These are phyloP conservation scores for Pythium folliculosum DNA, from an alignment of 352 stramenopile genomes.

Conservation along the genomic window DNA sequence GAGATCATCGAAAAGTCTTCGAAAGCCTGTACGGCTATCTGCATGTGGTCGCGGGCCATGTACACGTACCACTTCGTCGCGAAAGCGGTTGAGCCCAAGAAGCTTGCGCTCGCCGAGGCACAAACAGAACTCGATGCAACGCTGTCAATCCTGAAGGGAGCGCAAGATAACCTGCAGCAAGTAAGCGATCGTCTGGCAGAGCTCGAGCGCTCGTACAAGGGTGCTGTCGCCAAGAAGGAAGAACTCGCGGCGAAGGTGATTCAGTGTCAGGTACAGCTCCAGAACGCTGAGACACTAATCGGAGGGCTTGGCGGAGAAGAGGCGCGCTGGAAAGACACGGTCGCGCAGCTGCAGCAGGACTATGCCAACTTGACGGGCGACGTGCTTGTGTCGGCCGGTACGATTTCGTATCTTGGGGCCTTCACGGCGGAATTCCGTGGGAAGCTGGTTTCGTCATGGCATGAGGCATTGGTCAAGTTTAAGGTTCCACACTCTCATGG, in stretches of 20 bases:
- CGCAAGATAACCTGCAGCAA: conserved; percentile 73
- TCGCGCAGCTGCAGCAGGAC: conserved; percentile 72
- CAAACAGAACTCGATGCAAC: conserved; percentile 63
- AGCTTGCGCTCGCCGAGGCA: conserved; percentile 54
- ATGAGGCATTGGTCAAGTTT: conserved; percentile 59
- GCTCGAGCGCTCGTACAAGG: conserved; percentile 85
- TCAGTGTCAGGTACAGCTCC: conserved; percentile 88
- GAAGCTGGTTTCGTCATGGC: conserved; percentile 62
- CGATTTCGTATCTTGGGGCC: conserved; percentile 86
- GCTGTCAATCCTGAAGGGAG: conserved; percentile 45
- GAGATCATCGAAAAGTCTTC: conserved; percentile 92
- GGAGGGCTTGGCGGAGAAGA: conserved; percentile 84
- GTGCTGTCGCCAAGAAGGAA: conserved; percentile 89
- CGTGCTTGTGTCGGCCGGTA: conserved; percentile 83
- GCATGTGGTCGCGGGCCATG: conserved; percentile 88
- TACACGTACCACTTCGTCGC: conserved; percentile 88
- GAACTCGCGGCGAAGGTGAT: conserved; percentile 88
- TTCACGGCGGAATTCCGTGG: conserved; percentile 89
- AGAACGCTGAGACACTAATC: conserved; percentile 87
- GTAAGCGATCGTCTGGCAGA: conserved; percentile 85
- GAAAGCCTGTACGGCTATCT: conserved; percentile 91
- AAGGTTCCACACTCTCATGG: conserved; percentile 73
- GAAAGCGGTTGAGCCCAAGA: conserved; percentile 80
- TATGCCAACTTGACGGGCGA: conserved; percentile 84
- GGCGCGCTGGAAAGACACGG: conserved; percentile 81